Evolutionary conservation across 192 early-diverging fungal species (phyloP).

Genomic region (Phycomyces nitens): DNA sequence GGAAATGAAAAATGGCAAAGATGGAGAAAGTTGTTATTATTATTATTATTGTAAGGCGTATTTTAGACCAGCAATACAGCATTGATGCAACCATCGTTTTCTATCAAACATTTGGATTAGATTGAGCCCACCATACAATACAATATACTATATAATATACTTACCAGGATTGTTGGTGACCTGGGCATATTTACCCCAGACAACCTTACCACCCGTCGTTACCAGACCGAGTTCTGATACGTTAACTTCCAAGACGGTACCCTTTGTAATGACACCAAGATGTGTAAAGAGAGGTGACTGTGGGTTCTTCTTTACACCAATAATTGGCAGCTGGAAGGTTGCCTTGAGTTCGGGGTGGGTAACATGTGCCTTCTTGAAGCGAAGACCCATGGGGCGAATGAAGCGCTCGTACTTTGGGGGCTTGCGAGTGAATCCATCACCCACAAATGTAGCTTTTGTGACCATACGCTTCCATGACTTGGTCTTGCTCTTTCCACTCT

Average conservation of each 20-base stretch:
- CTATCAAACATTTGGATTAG: too few species aligned
- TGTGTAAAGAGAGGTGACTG: slow-evolving; percentile 93
- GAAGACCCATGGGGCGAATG: slow-evolving; percentile 94
- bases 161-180: slow-evolving; percentile 90
- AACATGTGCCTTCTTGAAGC: slow-evolving; percentile 98
- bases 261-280: slow-evolving; percentile 97
- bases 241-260: slow-evolving; percentile 89
- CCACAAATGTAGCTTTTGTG: slow-evolving; percentile 98
- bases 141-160: background rate
- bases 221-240: slow-evolving; percentile 93
- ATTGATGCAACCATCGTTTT: slow-evolving; percentile 96
- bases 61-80: slow-evolving; percentile 86
- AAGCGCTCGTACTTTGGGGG: slow-evolving; percentile 99
- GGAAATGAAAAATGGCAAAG: too few species aligned
- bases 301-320: slow-evolving; percentile 99
- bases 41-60: too few species aligned
- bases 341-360: slow-evolving; percentile 98
- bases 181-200: slow-evolving; percentile 96
- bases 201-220: slow-evolving; percentile 95
- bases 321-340: slow-evolving; percentile 94
- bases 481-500: slow-evolving; percentile 86
- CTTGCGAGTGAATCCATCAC: slow-evolving; percentile 98
- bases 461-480: slow-evolving; percentile 99
- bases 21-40: too few species aligned
- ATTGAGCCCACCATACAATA: too few species aligned